Evolutionary conservation across 2,329 filamentous ascomycete species (phyloP).

Genomic region (Penicillium sp.): DNA sequence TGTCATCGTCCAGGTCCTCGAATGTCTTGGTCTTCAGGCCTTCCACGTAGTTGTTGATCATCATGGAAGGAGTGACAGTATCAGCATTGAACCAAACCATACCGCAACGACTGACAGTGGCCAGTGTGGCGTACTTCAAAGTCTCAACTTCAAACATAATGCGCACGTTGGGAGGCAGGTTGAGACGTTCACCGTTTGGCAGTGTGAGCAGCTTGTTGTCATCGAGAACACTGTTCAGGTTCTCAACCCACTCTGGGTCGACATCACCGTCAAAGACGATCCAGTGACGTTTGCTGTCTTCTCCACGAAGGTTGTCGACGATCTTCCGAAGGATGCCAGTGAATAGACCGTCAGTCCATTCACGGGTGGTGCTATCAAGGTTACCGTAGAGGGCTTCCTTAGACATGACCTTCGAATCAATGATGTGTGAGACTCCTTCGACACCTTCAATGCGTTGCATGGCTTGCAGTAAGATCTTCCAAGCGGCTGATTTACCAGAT

Average conservation of each 20-base stretch:
- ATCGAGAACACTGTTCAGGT: conserved; percentile 98
- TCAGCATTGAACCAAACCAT: conserved; percentile 99
- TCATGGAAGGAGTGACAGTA: conserved; percentile 88
- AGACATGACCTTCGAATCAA: conserved; percentile 99
- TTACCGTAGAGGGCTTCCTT: conserved; percentile 97
- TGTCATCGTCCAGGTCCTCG: conserved; percentile 94
- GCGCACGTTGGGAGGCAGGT: conserved; percentile 88
- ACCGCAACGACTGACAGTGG: conserved; percentile 98
- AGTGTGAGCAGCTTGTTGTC: conserved; percentile 98
- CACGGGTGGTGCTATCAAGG: conserved; percentile 91
- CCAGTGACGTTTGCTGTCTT: conserved; percentile 97
- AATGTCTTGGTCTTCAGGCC: conserved; percentile 80
- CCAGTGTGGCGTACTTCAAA: conserved; percentile 93
- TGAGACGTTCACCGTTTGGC: conserved; percentile 96
- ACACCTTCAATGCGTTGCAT: conserved; percentile 86
- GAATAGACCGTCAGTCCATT: conserved; percentile 98
- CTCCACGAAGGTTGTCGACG: conserved; percentile 95
- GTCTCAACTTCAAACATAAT: conserved; percentile 99
- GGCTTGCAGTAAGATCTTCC: conserved; percentile 89
- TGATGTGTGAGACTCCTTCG: conserved; percentile 94
- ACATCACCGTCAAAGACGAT: conserved; percentile 99
- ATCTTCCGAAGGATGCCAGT: conserved; percentile 98
- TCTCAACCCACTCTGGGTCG: conserved; percentile 99
- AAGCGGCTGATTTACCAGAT: conserved; percentile 94
- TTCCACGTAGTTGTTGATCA: conserved; percentile 88